Conservation (phyloP, 2,329 filamentous ascomycete species). For the Aschersonia sp. region DNA sequence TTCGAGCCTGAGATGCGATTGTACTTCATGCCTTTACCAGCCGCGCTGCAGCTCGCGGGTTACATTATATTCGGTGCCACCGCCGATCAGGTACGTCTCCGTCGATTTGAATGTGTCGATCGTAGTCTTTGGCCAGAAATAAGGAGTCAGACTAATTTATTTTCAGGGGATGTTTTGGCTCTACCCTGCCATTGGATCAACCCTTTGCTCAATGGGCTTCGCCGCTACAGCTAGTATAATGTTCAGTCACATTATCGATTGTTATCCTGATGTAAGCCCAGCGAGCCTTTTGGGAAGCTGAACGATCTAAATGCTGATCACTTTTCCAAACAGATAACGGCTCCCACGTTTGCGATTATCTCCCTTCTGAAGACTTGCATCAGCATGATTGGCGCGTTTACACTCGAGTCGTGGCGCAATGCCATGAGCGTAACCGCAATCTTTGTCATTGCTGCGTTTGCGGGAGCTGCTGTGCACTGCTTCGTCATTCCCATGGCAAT, state of each 20-base stretch:
- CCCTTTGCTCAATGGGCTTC: slow-evolving; percentile 21
- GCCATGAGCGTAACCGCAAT: slow-evolving; percentile 15
- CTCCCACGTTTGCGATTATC: slow-evolving; percentile 15
- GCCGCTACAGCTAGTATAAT: slow-evolving; percentile 21
- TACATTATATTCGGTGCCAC: slow-evolving; percentile 24
- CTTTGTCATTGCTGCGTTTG: slow-evolving; percentile 11
- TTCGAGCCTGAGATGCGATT: slow-evolving; percentile 31
- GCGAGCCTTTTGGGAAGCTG: background rate
- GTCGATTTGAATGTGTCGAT: no score
- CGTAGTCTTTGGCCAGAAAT: no score
- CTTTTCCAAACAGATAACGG: slow-evolving; percentile 1
- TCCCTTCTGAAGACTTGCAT: slow-evolving; percentile 17
- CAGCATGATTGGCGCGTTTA: slow-evolving; percentile 14
- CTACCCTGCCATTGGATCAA: slow-evolving; percentile 20
- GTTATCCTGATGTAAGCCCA: slow-evolving; percentile 12
- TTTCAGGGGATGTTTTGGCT: slow-evolving; percentile 27
- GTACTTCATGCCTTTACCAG: slow-evolving; percentile 14
- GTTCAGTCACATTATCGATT: slow-evolving; percentile 20
- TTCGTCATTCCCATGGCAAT: slow-evolving; percentile 15
- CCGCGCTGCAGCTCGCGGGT: slow-evolving; percentile 18
- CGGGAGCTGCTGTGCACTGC: slow-evolving; percentile 10
- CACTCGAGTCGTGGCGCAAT: slow-evolving; percentile 15
- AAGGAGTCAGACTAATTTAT: background rate
- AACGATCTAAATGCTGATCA: background rate
- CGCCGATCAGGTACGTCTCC: slow-evolving; percentile 17